Percentiles rank a stretch among this genome's conserved stretches.
Evolutionary conservation across 2,329 filamentous ascomycete genomes (phyloP).

Genomic region (Knufia petricola): DNA sequence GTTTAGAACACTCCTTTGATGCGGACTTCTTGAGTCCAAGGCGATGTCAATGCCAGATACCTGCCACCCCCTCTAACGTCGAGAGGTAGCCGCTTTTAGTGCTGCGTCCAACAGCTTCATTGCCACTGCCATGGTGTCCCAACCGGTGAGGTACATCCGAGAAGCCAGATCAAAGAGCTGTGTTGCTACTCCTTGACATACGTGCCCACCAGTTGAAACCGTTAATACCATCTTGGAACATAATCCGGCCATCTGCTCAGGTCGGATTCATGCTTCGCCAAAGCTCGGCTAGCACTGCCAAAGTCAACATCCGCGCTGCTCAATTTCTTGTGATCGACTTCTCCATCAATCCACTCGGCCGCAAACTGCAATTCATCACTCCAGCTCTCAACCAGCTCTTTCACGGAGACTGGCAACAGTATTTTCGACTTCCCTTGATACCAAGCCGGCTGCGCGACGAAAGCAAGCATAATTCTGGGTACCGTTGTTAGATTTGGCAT

Average conservation of each 20-base stretch:
- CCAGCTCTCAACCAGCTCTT: conserved; percentile 19
- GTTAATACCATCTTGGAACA: conserved; percentile 19
- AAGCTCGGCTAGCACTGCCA: conserved; percentile 10
- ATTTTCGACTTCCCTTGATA: conserved; percentile 19
- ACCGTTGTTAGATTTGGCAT: conserved; percentile 48
- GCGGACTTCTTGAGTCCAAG: no score
- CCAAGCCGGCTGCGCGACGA: conserved; percentile 20
- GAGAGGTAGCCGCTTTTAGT: background rate
- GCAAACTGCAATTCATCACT: conserved; percentile 15
- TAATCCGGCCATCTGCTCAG: conserved; percentile 19
- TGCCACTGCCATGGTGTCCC: no score
- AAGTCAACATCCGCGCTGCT: conserved; percentile 19
- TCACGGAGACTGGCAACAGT: conserved; percentile 16
- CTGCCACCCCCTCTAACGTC: no score
- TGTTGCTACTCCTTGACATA: no score
- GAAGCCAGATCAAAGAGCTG: no score
- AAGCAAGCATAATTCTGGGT: conserved; percentile 50
- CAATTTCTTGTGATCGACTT: conserved; percentile 21
- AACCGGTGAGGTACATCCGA: no score
- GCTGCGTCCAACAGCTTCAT: background rate
- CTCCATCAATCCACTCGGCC: conserved; percentile 20
- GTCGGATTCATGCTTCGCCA: conserved; percentile 13
- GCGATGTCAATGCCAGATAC: no score
- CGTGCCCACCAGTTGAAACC: no score
- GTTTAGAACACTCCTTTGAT: no score